A percentile compares a stretch with the other conserved stretches of the same genome.
phyloP scores from a whole-genome alignment of 192 early-diverging fungal genomes.

The Rhizoclosmatium globosum region DNA sequence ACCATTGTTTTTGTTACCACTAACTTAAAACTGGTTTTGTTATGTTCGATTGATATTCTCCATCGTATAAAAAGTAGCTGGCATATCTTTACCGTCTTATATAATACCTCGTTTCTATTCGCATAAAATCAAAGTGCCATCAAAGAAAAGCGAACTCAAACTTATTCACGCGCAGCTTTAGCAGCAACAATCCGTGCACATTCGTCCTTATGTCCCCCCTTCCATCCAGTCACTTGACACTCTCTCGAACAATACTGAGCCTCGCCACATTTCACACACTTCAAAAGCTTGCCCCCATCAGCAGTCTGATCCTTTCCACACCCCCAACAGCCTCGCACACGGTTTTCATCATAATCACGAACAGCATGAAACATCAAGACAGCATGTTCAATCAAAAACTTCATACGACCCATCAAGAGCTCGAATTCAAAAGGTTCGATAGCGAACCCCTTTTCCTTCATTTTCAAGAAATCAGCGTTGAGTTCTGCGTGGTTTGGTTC shows the following conservation, averaged over 20 bases:
- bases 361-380: not conserved
- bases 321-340: not conserved
- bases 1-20: too few species aligned
- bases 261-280: not conserved
- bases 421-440: slow-evolving; percentile 1
- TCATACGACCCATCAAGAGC: not conserved
- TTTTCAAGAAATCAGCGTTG: not conserved
- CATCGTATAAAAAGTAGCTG: too few species aligned
- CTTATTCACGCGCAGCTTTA: too few species aligned
- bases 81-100: too few species aligned
- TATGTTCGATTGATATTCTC: too few species aligned
- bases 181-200: not conserved
- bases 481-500: not conserved
- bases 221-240: slow-evolving; percentile 9
- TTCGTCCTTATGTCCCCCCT: not conserved
- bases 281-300: slow-evolving; percentile 11
- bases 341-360: not conserved
- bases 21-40: too few species aligned
- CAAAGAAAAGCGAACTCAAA: too few species aligned
- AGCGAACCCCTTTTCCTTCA: not conserved
- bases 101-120: too few species aligned
- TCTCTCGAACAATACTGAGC: slow-evolving; percentile 7
- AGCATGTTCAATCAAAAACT: slow-evolving; percentile 8
- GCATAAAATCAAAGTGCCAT: too few species aligned
- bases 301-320: not conserved